Percentiles rank a stretch among this genome's conserved stretches.
These are phyloP conservation scores for Asterophora parasitica DNA, from an alignment of 768 basidiomycete genomes.

Conservation along the genomic window DNA sequence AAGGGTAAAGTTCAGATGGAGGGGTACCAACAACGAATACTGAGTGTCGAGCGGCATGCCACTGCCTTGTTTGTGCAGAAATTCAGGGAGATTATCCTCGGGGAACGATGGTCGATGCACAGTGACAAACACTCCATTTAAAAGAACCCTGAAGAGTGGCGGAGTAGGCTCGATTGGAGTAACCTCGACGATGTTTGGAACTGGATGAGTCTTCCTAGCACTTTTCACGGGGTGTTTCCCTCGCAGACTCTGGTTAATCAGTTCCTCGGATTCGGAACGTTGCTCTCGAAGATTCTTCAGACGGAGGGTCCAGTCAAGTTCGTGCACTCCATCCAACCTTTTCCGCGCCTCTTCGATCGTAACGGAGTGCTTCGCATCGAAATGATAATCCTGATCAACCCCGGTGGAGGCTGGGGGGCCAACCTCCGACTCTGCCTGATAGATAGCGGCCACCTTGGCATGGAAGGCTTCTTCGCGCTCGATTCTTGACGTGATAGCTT, in stretches of 20 bases:
- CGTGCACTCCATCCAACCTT: conserved; percentile 65
- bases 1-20: conserved; percentile 71
- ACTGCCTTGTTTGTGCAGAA: conserved; percentile 60
- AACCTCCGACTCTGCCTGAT: conserved; percentile 33
- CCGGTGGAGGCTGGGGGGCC: conserved; percentile 20
- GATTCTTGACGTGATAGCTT: conserved; percentile 64
- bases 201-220: conserved; percentile 16
- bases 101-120: conserved; percentile 60
- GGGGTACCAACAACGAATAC: conserved; percentile 78
- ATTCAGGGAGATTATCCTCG: conserved; percentile 48
- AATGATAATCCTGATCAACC: conserved; percentile 52
- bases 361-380: conserved; percentile 60
- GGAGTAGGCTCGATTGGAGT: conserved; percentile 33
- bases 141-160: conserved; percentile 66
- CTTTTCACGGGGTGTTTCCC: conserved; percentile 27
- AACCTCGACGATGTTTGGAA: conserved; percentile 42
- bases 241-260: conserved; percentile 40
- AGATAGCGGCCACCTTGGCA: conserved; percentile 70
- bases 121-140: conserved; percentile 54
- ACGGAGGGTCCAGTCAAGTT: conserved; percentile 67
- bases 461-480: conserved; percentile 79
- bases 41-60: conserved; percentile 65
- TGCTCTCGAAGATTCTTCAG: conserved; percentile 41
- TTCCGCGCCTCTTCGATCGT: conserved; percentile 66
- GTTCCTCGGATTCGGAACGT: conserved; percentile 45